These are phyloP conservation scores for Tremella fuciformis DNA, from an alignment of 768 basidiomycete genomes.

Conservation along the genomic window DNA sequence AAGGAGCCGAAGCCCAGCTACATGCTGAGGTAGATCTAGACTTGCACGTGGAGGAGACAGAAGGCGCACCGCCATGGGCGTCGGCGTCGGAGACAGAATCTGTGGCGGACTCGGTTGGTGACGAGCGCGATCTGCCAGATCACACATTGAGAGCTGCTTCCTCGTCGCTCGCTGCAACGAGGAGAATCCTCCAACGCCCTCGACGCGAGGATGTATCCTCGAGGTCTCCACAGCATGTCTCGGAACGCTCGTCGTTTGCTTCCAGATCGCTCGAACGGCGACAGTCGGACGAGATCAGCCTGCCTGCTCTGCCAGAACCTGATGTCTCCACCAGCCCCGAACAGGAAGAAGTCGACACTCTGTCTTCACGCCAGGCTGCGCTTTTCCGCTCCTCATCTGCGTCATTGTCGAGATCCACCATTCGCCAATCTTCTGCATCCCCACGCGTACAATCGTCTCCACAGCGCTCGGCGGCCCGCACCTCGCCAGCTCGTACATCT, in stretches of 20 bases:
- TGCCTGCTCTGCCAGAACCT: constrained; percentile 36
- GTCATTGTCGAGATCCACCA: constrained; percentile 11
- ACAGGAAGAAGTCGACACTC: constrained; percentile 21
- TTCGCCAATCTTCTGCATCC: not conserved
- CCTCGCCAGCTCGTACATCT: constrained; percentile 1
- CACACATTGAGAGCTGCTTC: too few relatives aligned
- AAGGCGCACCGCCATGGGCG: constrained; percentile 8
- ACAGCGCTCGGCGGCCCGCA: not conserved
- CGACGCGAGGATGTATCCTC: too few relatives aligned
- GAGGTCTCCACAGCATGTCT: too few relatives aligned
- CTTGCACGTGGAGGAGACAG: constrained; percentile 24
- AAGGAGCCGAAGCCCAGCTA: constrained; percentile 21
- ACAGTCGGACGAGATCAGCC: constrained; percentile 10
- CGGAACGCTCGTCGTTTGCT: too few relatives aligned
- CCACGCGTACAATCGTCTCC: not conserved
- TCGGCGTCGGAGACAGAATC: constrained; percentile 10
- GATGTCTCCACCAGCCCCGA: constrained; percentile 11
- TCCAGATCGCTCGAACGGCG: too few relatives aligned
- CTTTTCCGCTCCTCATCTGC: constrained; percentile 26
- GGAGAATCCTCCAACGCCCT: too few relatives aligned
- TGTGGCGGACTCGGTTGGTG: constrained; percentile 6
- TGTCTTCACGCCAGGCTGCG: constrained; percentile 27
- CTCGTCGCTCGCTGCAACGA: too few relatives aligned
- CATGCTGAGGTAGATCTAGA: constrained; percentile 36
- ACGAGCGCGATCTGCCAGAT: not conserved